Evolutionary conservation across 1,139 yeast species (phyloP), one percentile per base, ranked within the genome.

Genomic region (Scheffersomyces illinoinensis): DNA sequence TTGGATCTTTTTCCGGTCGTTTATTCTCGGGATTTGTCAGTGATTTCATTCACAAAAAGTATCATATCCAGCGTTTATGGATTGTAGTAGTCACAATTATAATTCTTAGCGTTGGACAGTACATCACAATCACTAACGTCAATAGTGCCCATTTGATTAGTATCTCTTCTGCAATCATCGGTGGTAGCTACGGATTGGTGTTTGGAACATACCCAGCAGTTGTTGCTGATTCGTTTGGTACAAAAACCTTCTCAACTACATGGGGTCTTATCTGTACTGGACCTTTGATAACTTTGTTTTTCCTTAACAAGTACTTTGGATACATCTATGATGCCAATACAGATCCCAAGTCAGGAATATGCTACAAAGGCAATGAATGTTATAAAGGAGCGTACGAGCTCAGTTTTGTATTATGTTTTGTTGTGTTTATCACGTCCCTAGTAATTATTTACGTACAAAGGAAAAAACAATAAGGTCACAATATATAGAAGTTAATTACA

Each of bases 211-310:
- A 79, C 60, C 85, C 85, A 5, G 84, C 85, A 0, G 73, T 81
- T 4, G 76, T 80, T 52, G 84, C 84, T 0, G 85, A 81, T 61
- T 67, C 67, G 49, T 79, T 78, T 67, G 85, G 84, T 1, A 76
- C 83, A 0, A 69, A 64, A 47, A 69, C 77, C 0, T 80, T 81
- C 57, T 74, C 83, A 0, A 79, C 84, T 0, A 75, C 76, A 5
- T 81, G 85, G 84, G 85, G 84, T 1, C 70, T 81, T 57, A 70
- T 79, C 4, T 77, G 83, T 62, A 75, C 81, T 0, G 84, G 83
- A 0, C 83, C 83, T 2, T 64, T 78, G 53, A 56, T 77, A 14
- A 67, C 75, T 0, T 66, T 80, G 43, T 79, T 71, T 64, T 57
- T 67, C 1, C 69, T 80, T 62, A 79, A 79, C 64, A 78, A 76